phyloP scores from a whole-genome alignment of 2,329 filamentous ascomycete genomes.

The Plenodomus lindquistii region DNA sequence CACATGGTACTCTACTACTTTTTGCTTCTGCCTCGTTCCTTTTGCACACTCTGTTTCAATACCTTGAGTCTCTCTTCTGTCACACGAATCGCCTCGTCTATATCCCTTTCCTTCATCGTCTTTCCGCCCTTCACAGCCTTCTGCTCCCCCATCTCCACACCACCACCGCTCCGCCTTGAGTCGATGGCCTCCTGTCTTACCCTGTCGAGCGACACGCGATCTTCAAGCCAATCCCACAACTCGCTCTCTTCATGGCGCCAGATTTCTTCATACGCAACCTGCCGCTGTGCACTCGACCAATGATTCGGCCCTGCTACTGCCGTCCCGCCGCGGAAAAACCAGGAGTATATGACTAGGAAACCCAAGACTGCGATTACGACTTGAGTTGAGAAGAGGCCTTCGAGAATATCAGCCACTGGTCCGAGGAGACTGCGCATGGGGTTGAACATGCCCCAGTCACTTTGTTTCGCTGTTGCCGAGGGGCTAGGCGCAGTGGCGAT shows the following conservation, averaged over 20 bases:
- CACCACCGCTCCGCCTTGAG: neutral
- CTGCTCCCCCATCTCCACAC: neutral
- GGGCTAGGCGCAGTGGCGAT: slow-evolving; percentile 36
- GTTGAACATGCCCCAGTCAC: slow-evolving; percentile 78
- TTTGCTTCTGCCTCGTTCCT: slow-evolving; percentile 27
- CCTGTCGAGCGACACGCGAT: slow-evolving; percentile 74
- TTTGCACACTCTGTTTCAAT: slow-evolving; percentile 69
- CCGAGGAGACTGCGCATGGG: slow-evolving; percentile 71
- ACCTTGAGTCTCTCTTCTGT: slow-evolving; percentile 83
- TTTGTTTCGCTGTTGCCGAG: slow-evolving; percentile 34
- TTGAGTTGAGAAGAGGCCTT: slow-evolving; percentile 74
- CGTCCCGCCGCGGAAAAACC: slow-evolving; percentile 42
- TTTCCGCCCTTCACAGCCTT: neutral
- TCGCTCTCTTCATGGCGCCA: slow-evolving; percentile 88
- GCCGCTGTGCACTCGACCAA: slow-evolving; percentile 61
- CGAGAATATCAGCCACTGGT: slow-evolving; percentile 70
- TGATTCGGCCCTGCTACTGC: slow-evolving; percentile 34
- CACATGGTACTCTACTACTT: too few species aligned
- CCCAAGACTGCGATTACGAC: slow-evolving; percentile 76
- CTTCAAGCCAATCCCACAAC: slow-evolving; percentile 91
- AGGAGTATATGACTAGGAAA: slow-evolving; percentile 49
- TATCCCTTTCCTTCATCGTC: slow-evolving; percentile 72
- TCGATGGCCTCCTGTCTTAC: slow-evolving; percentile 8
- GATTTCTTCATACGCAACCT: slow-evolving; percentile 88
- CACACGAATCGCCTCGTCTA: slow-evolving; percentile 78